phyloP scores from a whole-genome alignment of 2,329 filamentous ascomycete species.

The Calonectria multiphialidica region DNA sequence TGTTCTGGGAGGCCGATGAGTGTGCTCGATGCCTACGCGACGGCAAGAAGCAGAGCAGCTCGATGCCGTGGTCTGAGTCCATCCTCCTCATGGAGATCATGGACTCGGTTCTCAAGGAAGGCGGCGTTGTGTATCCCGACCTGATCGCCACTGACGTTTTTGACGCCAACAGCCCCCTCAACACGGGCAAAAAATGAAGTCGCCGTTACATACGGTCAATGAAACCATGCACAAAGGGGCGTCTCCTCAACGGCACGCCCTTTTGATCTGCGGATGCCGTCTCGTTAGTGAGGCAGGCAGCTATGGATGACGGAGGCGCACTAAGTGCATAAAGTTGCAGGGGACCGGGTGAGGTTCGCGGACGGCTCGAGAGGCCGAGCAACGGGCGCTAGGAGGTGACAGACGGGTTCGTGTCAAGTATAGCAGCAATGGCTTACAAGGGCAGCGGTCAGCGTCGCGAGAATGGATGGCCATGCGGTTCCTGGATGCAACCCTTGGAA shows the following conservation, averaged over 20 bases:
- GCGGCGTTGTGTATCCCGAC: constrained; percentile 65
- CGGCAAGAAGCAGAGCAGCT: constrained; percentile 80
- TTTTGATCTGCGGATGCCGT: background rate
- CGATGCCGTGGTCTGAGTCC: constrained; percentile 80
- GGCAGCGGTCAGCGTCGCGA: constrained; percentile 27
- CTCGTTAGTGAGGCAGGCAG: constrained; percentile 24
- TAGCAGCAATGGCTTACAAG: constrained; percentile 24
- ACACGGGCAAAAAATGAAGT: constrained; percentile 60
- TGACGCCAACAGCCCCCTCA: constrained; percentile 71
- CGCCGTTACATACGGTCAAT: background rate
- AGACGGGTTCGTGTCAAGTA: constrained; percentile 41
- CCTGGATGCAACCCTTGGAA: constrained; percentile 1
- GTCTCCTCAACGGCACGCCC: background rate
- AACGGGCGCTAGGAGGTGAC: constrained; percentile 34
- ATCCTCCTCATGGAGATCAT: constrained; percentile 85
- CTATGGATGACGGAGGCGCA: constrained; percentile 20
- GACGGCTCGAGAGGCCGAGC: constrained; percentile 22
- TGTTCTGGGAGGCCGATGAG: constrained; percentile 92
- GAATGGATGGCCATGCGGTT: constrained; percentile 26
- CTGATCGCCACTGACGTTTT: constrained; percentile 69
- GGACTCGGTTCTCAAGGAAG: constrained; percentile 67
- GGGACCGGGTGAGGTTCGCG: constrained; percentile 18
- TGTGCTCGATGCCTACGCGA: constrained; percentile 81
- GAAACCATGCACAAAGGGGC: background rate
- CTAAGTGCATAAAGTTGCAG: constrained; percentile 21